Conservation (phyloP, 257 asterid species). For the Penstemon davidsonii region DNA sequence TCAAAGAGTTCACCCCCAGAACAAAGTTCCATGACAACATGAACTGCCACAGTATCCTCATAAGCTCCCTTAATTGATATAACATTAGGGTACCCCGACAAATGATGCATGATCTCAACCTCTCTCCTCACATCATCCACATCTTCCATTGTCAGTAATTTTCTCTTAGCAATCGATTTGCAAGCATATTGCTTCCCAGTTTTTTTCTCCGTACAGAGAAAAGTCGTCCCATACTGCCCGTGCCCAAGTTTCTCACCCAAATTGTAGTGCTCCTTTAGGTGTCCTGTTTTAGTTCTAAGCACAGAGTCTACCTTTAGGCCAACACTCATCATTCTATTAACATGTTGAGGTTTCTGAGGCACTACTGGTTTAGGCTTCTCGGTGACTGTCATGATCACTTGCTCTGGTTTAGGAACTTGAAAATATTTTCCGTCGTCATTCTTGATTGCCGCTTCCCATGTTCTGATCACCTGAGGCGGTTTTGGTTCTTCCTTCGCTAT, state of each 20-base stretch:
- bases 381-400: slow-evolving; percentile 2
- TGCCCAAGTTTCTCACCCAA: slow-evolving; percentile 75
- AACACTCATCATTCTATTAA: slow-evolving; percentile 53
- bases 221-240: slow-evolving; percentile 86
- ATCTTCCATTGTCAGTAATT: slow-evolving; percentile 60
- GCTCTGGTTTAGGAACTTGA: slow-evolving; percentile 17
- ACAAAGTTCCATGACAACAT: slow-evolving; percentile 87
- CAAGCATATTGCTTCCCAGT: slow-evolving; percentile 74
- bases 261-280: slow-evolving; percentile 58
- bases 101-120: slow-evolving; percentile 88
- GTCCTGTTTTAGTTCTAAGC: slow-evolving; percentile 65
- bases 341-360: slow-evolving; percentile 34
- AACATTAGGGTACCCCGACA: slow-evolving; percentile 67
- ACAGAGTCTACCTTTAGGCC: slow-evolving; percentile 81
- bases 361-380: slow-evolving; percentile 24
- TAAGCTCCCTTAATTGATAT: slow-evolving; percentile 72
- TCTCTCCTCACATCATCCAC: slow-evolving; percentile 91
- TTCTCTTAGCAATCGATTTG: slow-evolving; percentile 77
- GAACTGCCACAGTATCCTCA: slow-evolving; percentile 80
- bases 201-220: slow-evolving; percentile 55
- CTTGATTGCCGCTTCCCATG: slow-evolving; percentile 12
- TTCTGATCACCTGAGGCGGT: slow-evolving; percentile 3
- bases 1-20: slow-evolving; percentile 90
- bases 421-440: slow-evolving; percentile 15
- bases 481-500: slow-evolving; percentile 27